Percentiles rank a stretch among this genome's conserved stretches.
Conservation (phyloP, 2,329 filamentous ascomycete species). For the Graphiopsis chlorocephala region DNA sequence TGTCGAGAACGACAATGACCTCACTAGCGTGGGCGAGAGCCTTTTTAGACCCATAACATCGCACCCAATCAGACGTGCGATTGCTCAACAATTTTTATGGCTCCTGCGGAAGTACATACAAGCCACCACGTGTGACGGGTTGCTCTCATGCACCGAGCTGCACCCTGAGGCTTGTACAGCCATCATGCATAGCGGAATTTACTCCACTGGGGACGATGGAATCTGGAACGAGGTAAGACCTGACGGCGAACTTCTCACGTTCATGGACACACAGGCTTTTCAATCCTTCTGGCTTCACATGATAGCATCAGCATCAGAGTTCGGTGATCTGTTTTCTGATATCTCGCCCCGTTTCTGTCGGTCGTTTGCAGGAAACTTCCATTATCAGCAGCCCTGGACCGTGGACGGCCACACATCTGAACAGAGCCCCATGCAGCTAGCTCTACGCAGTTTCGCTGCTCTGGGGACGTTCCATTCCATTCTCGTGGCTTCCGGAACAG, state of each 20-base stretch:
- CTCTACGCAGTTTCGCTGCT: background rate
- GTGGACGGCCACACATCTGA: background rate
- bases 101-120: background rate
- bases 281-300: background rate
- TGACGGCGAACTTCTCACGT: background rate
- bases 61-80: background rate
- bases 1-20: background rate
- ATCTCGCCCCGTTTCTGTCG: background rate
- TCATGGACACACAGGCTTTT: background rate
- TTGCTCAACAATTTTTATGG: background rate
- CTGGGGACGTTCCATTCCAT: background rate
- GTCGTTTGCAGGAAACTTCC: background rate
- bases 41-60: accelerated
- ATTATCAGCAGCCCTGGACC: background rate
- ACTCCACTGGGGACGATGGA: background rate
- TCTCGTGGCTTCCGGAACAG: background rate
- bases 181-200: background rate
- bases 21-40: background rate
- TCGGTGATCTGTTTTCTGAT: background rate
- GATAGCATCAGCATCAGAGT: background rate
- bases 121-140: background rate
- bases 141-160: too few species aligned
- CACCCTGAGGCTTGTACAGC: background rate
- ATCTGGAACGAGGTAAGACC: background rate
- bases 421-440: background rate